Conservation (phyloP, 2,329 filamentous ascomycete genomes). For the Pyrenophora graminea region DNA sequence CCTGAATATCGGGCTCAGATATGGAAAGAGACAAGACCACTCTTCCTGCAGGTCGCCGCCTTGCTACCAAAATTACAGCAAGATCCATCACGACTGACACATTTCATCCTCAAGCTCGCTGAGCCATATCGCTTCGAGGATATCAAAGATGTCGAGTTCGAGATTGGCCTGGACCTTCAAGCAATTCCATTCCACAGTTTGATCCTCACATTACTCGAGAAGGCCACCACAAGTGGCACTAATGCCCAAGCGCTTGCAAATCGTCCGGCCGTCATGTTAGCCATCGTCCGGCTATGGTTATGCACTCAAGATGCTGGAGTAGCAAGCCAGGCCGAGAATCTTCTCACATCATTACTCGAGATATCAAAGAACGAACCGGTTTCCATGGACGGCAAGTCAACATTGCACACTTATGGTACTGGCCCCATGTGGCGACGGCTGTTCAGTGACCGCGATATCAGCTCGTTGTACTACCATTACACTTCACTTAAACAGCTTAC, state of each 20-base stretch:
- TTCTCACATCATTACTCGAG: conserved; percentile 58
- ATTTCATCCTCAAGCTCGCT: conserved; percentile 57
- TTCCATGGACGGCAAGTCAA: conserved; percentile 46
- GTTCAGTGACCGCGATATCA: conserved; percentile 64
- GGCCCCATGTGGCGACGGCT: conserved; percentile 64
- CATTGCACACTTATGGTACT: conserved; percentile 33
- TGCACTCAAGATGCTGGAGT: conserved; percentile 60
- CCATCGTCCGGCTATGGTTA: conserved; percentile 63
- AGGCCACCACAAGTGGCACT: conserved; percentile 56
- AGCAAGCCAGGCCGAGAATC: conserved; percentile 57
- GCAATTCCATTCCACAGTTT: conserved; percentile 59
- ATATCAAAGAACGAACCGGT: conserved; percentile 47
- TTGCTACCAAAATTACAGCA: conserved; percentile 60
- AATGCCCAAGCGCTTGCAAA: conserved; percentile 64
- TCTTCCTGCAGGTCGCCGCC: conserved; percentile 54
- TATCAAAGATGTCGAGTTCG: conserved; percentile 57
- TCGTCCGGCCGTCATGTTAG: conserved; percentile 58
- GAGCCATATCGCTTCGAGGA: conserved; percentile 49
- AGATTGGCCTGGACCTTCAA: conserved; percentile 58
- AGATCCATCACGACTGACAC: conserved; percentile 60
- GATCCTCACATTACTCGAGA: conserved; percentile 60
- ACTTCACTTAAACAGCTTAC: conserved; percentile 53
- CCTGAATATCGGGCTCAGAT: conserved; percentile 32
- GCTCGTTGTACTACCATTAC: conserved; percentile 59
- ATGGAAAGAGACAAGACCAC: conserved; percentile 37